A percentile compares a stretch with the other conserved stretches of the same genome.
Evolutionary conservation across 1,139 yeast genomes (phyloP).

Genomic region (Eremothecium sinecaudum): DNA sequence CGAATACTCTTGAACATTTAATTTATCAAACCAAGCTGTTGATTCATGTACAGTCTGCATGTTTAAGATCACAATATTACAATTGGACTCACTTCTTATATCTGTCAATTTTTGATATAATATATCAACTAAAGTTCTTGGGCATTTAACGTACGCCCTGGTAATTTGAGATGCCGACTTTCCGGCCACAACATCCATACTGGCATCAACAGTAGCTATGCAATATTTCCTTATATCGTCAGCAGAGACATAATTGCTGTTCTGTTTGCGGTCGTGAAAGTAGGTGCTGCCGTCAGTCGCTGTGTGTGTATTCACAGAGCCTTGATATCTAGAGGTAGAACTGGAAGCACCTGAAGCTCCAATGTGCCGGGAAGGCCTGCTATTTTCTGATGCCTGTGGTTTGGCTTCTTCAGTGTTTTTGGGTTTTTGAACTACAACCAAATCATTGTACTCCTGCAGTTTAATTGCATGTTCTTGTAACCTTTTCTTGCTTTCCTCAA

Average conservation of each 20-base stretch:
- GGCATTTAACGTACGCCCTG: constrained; percentile 27
- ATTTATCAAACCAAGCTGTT: constrained; percentile 22
- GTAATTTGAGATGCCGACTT: constrained; percentile 28
- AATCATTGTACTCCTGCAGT: constrained; percentile 11
- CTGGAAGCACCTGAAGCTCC: background rate
- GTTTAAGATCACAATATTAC: constrained; percentile 29
- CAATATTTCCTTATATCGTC: constrained; percentile 24
- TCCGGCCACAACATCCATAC: constrained; percentile 21
- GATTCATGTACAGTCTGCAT: constrained; percentile 30
- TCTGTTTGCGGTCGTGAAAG: background rate
- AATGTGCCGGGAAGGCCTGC: background rate
- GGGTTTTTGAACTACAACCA: background rate
- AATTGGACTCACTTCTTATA: constrained; percentile 25
- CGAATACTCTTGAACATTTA: constrained; percentile 18
- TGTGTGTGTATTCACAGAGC: background rate
- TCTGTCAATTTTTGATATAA: constrained; percentile 24
- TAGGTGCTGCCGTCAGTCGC: background rate
- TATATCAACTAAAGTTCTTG: constrained; percentile 23
- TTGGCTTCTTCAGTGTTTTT: background rate
- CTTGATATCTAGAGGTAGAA: constrained; percentile 1
- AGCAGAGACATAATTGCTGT: background rate
- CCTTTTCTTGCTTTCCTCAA: constrained; percentile 15
- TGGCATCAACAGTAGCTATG: constrained; percentile 23
- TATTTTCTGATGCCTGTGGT: background rate
- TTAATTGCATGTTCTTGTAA: constrained; percentile 12